These are phyloP conservation scores for Cyclostephanos invisitatus DNA, from an alignment of 108 stramenopile genomes.

Conservation along the genomic window DNA sequence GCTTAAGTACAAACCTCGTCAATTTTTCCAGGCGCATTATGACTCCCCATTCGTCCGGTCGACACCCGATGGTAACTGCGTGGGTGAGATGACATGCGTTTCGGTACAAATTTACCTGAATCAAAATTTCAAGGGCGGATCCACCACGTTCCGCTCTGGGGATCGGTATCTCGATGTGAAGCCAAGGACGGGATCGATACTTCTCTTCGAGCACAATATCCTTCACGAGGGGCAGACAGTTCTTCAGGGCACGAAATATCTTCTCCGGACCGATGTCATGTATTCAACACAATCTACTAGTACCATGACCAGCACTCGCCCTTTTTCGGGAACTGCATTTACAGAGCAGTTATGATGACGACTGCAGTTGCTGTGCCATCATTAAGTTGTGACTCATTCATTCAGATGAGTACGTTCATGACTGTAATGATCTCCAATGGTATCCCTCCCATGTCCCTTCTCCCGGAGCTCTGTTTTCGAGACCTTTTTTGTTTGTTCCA, in stretches of 20 bases:
- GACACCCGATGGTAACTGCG: slow-evolving; percentile 13
- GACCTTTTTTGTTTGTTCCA: too few relatives aligned
- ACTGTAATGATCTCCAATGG: too few relatives aligned
- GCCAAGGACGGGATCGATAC: slow-evolving; percentile 39
- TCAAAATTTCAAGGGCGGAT: slow-evolving; percentile 46
- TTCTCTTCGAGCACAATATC: slow-evolving; percentile 43
- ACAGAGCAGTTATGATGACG: slow-evolving; percentile 28
- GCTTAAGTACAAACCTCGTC: slow-evolving; percentile 31
- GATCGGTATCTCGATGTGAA: slow-evolving; percentile 24
- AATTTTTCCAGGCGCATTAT: slow-evolving; percentile 38
- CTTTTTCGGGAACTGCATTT: slow-evolving; percentile 20
- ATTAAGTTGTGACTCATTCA: not conserved
- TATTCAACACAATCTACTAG: slow-evolving; percentile 26
- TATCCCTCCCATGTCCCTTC: too few relatives aligned
- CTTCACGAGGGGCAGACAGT: slow-evolving; percentile 35
- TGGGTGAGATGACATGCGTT: slow-evolving; percentile 30
- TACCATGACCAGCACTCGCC: not conserved
- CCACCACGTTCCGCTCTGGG: slow-evolving; percentile 31
- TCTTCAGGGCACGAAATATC: slow-evolving; percentile 40
- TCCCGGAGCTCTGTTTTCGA: too few relatives aligned
- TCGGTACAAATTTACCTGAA: slow-evolving; percentile 46
- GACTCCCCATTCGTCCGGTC: slow-evolving; percentile 40
- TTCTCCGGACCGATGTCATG: slow-evolving; percentile 49
- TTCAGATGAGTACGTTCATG: too few relatives aligned
- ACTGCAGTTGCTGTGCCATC: not conserved